phyloP scores from a whole-genome alignment of 352 stramenopile genomes.

The Globisporangium alternatum region DNA sequence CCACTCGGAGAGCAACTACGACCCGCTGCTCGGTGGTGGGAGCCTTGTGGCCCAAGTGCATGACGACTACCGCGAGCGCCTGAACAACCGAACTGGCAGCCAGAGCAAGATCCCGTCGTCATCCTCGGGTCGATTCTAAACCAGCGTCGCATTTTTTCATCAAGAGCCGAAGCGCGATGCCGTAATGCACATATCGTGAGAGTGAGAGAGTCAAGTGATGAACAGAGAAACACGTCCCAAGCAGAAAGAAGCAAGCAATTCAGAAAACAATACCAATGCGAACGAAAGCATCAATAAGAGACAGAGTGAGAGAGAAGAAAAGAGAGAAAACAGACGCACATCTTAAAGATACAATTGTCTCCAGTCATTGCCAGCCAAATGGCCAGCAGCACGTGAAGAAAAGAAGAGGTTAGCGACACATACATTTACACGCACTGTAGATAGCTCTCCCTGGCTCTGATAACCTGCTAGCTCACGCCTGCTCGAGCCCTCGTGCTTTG shows the following conservation, averaged over 20 bases:
- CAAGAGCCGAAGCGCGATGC: background rate
- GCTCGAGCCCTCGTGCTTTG: slow-evolving; percentile 32
- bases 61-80: slow-evolving; percentile 68
- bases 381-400: background rate
- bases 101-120: slow-evolving; percentile 19
- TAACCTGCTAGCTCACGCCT: background rate
- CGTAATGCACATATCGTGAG: background rate
- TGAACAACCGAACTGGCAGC: slow-evolving; percentile 47
- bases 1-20: slow-evolving; percentile 40
- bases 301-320: background rate
- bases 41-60: slow-evolving; percentile 74
- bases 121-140: slow-evolving; percentile 15
- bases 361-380: slow-evolving; percentile 1
- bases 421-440: background rate
- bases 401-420: background rate
- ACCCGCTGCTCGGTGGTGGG: slow-evolving; percentile 56
- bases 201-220: background rate
- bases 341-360: background rate
- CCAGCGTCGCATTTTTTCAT: background rate
- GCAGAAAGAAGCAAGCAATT: background rate
- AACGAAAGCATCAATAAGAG: background rate
- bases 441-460: background rate
- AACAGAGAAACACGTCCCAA: background rate
- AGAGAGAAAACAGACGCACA: background rate
- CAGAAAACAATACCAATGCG: background rate